Evolutionary conservation across 805 yeast species (phyloP).

Genomic region (Lachancea lanzarotensis): DNA sequence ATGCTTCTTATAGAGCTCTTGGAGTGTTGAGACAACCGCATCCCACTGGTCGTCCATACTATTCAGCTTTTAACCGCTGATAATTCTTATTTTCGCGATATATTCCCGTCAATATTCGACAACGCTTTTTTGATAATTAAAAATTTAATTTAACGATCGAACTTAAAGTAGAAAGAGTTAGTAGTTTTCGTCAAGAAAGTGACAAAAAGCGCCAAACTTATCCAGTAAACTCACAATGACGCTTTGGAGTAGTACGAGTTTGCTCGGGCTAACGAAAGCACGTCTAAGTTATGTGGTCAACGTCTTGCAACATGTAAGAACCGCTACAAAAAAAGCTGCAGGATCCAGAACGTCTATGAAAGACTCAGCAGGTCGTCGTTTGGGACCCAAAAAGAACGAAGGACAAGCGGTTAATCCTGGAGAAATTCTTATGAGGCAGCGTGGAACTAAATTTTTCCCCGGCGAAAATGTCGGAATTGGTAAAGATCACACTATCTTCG

Average conservation of each 20-base stretch:
- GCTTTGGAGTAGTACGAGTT: conserved; percentile 4
- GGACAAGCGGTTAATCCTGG: conserved; percentile 70
- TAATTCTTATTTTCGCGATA: background rate
- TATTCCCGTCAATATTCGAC: background rate
- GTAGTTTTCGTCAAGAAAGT: background rate
- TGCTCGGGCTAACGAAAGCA: background rate
- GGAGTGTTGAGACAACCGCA: conserved; percentile 55
- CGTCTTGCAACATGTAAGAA: conserved; percentile 49
- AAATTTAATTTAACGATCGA: background rate
- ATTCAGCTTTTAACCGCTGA: conserved; percentile 1
- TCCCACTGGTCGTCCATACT: conserved; percentile 62
- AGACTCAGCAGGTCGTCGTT: conserved; percentile 90
- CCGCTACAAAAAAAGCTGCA: conserved; percentile 88
- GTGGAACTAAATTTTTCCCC: conserved; percentile 92
- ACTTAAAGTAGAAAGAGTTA: background rate
- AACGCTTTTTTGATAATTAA: background rate
- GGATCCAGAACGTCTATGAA: conserved; percentile 92
- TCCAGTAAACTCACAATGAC: background rate
- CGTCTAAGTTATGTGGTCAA: background rate
- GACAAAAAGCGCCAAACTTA: background rate
- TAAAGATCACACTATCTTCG: conserved; percentile 86
- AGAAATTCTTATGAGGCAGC: conserved; percentile 83
- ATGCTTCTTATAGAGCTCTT: conserved; percentile 59
- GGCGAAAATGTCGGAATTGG: conserved; percentile 91
- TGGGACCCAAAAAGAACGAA: conserved; percentile 86